Base-by-base conservation (phyloP, 2,329 filamentous ascomycete species). In the Thielaviopsis ethacetica region DNA sequence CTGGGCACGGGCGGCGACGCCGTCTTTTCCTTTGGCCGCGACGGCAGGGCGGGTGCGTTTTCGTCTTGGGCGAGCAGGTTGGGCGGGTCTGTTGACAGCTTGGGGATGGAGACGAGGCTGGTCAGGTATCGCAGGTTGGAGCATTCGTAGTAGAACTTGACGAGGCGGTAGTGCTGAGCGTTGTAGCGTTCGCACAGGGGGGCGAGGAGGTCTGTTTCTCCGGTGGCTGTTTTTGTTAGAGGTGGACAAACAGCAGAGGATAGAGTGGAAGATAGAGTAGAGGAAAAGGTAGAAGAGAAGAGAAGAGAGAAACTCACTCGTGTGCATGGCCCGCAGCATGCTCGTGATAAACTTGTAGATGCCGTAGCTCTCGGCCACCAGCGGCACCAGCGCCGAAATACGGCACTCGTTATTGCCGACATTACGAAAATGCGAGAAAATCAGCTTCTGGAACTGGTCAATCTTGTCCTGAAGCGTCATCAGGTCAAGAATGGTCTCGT, bases 321-420 rank as follows among this genome's bases (percentile, higher is more conserved):
- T 91, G 70, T 98, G 91, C 91, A 98, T 96, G 17, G 93, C 93
- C 59, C 93, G 83, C 62, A 98, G 74, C 93, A 98, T 98, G 85
- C 93, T 98, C 0, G 93, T 98, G 64, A 96, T 91, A 70, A 98
- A 98, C 72, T 97, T 97, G 78, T 98, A 98, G 65, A 98, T 97
- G 54, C 93, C 93, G 71, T 97, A 98, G 70, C 90, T 97, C 75
- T 98, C 93, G 69, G 95, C 89, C 2, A 98, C 93, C 51, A 98
- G 75, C 2, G 91, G 89, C 22, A 97, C 91, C 57, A 98, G 74
- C 1, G 93, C 88, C 15, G 91, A 94, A 67, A 98, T 98, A 62
- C 91, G 82, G 71, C 91, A 97, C 71, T 98, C 93, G 67, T 97
- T 98, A 73, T 95, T 95, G 54, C 86, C 84, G 26, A 91, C 87